Percentiles rank a stretch among this genome's conserved stretches.
Conservation (phyloP, 805 yeast species). For the Wickerhamomyces ciferrii region DNA sequence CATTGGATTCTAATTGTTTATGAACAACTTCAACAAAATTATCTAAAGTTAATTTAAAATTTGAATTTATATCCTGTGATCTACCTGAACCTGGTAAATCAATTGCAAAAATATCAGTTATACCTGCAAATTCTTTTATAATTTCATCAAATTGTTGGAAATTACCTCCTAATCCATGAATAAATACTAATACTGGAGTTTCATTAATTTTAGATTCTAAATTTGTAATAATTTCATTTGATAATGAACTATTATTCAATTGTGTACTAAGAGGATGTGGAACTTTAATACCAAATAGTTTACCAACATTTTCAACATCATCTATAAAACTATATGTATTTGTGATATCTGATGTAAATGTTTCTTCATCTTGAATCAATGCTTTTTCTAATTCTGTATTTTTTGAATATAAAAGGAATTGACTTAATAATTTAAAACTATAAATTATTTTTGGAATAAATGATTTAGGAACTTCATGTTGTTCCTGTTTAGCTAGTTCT, state of each 20-base stretch:
- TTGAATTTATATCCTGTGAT: neutral
- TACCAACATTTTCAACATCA: conserved; percentile 7
- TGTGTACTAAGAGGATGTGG: conserved; percentile 9
- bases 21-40: conserved; percentile 11
- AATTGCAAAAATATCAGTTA: conserved; percentile 59
- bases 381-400: conserved; percentile 12
- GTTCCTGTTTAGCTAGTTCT: conserved; percentile 14
- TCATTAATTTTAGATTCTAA: conserved; percentile 25
- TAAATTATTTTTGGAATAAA: neutral
- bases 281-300: conserved; percentile 7
- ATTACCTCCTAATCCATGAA: conserved; percentile 93
- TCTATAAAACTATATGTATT: neutral
- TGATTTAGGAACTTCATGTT: conserved; percentile 1
- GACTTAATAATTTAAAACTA: neutral
- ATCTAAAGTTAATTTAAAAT: conserved; percentile 11
- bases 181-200: conserved; percentile 57
- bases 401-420: conserved; percentile 1
- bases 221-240: conserved; percentile 1
- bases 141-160: conserved; percentile 74
- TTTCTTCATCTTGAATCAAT: conserved; percentile 11
- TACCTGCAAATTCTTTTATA: conserved; percentile 54
- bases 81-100: conserved; percentile 90
- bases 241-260: neutral
- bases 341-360: conserved; percentile 8
- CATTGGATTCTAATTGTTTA: conserved; percentile 5